Conservation (phyloP, 257 asterid genomes). For the Lycium barbarum region DNA sequence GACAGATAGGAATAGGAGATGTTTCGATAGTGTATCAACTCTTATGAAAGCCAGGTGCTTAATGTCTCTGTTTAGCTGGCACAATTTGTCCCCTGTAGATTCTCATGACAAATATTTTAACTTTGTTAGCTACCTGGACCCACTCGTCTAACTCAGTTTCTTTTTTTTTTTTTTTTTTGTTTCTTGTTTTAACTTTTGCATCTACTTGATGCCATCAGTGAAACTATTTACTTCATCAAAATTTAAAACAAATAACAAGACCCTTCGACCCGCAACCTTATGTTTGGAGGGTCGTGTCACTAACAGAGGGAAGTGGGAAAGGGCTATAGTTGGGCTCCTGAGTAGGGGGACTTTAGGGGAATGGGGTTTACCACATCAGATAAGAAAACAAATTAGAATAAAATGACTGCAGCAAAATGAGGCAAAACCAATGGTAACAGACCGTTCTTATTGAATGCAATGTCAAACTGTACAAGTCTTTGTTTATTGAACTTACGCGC, state of each 20-base stretch:
- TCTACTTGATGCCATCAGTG: background rate
- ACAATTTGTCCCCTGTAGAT: background rate
- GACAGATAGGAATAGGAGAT: background rate
- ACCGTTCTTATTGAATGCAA: background rate
- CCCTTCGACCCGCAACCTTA: background rate
- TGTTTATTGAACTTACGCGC: background rate
- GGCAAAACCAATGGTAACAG: background rate
- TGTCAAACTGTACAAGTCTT: background rate
- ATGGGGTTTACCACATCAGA: background rate
- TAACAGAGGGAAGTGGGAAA: background rate
- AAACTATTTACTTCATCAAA: background rate
- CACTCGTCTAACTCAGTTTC: background rate
- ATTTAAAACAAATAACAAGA: background rate
- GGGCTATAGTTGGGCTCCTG: background rate
- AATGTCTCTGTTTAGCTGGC: background rate
- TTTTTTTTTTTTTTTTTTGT: background rate
- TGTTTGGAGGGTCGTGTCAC: background rate
- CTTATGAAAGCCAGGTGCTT: background rate
- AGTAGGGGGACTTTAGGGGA: background rate
- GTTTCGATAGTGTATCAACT: background rate
- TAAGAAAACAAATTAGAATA: background rate
- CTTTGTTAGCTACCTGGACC: background rate
- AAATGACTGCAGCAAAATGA: background rate
- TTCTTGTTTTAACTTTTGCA: background rate
- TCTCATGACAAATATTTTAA: background rate